Evolutionary conservation across 2,329 filamentous ascomycete genomes (phyloP).

Genomic region (Cordyceps farinosa): DNA sequence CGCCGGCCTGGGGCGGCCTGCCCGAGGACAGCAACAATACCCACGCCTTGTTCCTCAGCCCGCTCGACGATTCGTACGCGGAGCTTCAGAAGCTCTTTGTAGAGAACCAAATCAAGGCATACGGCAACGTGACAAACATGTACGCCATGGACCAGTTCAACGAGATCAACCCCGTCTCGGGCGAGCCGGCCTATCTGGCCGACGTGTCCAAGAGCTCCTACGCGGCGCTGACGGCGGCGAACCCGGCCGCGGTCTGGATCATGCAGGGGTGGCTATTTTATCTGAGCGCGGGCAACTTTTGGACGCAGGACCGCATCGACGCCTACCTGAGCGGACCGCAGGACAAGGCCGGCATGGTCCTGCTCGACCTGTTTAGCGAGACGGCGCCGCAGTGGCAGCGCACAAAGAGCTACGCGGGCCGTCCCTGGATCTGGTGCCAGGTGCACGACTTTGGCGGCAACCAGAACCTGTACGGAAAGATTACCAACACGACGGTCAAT

Average conservation of each 20-base stretch:
- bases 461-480: slow-evolving; percentile 48
- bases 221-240: slow-evolving; percentile 44
- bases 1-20: slow-evolving; percentile 42
- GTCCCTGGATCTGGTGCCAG: slow-evolving; percentile 53
- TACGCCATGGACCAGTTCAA: slow-evolving; percentile 53
- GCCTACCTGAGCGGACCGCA: slow-evolving; percentile 47
- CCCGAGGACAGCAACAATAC: slow-evolving; percentile 33
- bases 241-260: slow-evolving; percentile 48
- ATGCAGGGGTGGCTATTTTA: slow-evolving; percentile 52
- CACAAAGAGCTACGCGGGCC: slow-evolving; percentile 47
- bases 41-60: slow-evolving; percentile 45
- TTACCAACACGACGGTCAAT: slow-evolving; percentile 45
- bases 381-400: slow-evolving; percentile 47
- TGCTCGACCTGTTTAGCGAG: slow-evolving; percentile 50
- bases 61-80: slow-evolving; percentile 40
- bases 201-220: slow-evolving; percentile 36
- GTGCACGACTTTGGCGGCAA: slow-evolving; percentile 49
- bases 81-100: slow-evolving; percentile 44
- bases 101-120: slow-evolving; percentile 40
- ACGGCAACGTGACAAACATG: slow-evolving; percentile 45
- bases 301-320: slow-evolving; percentile 43
- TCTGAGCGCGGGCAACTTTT: slow-evolving; percentile 38
- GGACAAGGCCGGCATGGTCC: slow-evolving; percentile 42
- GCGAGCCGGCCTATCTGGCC: neutral
- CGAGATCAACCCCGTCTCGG: slow-evolving; percentile 36